Evolutionary conservation across 768 basidiomycete species (phyloP), one percentile per base, ranked within the genome.

Genomic region (Thelephora aurantiotincta): DNA sequence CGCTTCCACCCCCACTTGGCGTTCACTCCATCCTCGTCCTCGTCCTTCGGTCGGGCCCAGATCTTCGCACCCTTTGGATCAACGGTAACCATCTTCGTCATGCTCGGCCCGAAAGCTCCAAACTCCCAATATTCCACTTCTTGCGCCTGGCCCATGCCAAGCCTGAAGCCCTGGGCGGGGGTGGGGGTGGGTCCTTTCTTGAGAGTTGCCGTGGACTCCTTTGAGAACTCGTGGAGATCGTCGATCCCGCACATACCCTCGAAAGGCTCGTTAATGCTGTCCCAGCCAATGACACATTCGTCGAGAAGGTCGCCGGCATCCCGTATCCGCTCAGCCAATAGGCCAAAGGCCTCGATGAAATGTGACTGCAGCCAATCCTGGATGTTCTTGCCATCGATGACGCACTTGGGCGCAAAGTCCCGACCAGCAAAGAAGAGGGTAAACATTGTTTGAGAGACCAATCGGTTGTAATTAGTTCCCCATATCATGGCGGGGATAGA

Each of bases 281-380:
- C 96, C 96, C 94, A 98, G 0, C 96, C 96, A 43, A 98, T 82
- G 11, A 99, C 75, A 53, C 90, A 92, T 35, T 79, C 78, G 26
- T 98, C 92, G 18, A 87, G 60, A 34, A 97, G 62, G 33, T 75
- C 81, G 0, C 82, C 84, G 0, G 79, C 80, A n/a, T 78, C 78
- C 5, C 70, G 66, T 45, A 96, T 80, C 33, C 75, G 71, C 60
- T 89, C 81, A 0, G 85, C 89, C 22, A 96, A 71, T 35, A 67
- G 67, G 2, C 79, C 84, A 53, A 86, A 75, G 0, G 92, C 89
- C 13, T 70, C 72, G 51, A 86, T 78, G 58, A 72, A 91, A 56
- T 87, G 87, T 0, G 66, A 63, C 55, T 89, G 84, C 1, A 94
- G 73, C 56, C 78, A 97, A 49, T 91, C 83, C 58, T 96, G 91